These are phyloP conservation scores for Jimgerdemannia lactiflua DNA, from an alignment of 192 early-diverging fungal genomes.

Conservation along the genomic window DNA sequence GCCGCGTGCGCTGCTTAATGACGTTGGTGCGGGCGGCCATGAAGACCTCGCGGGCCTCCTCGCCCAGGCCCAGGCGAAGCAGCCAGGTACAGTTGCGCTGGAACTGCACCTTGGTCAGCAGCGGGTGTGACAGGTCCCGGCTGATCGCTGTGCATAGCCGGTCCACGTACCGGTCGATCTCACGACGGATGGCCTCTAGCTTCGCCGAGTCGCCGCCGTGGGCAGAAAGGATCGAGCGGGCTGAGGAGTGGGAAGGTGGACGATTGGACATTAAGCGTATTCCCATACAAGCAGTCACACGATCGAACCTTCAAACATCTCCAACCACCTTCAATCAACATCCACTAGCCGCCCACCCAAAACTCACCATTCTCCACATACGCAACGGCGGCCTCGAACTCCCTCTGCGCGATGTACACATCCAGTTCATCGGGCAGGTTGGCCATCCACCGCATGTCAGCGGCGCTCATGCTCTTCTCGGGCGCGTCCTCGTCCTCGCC, in stretches of 20 bases:
- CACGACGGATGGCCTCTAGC: constrained; percentile 34
- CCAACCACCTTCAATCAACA: no score
- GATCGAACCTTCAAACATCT: no score
- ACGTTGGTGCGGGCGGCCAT: constrained; percentile 71
- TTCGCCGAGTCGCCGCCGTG: constrained; percentile 8
- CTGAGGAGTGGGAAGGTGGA: neutral
- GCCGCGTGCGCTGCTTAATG: constrained; percentile 77
- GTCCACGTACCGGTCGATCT: constrained; percentile 42
- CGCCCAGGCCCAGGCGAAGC: constrained; percentile 69
- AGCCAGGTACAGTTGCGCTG: constrained; percentile 79
- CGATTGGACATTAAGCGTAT: neutral
- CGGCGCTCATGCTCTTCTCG: neutral
- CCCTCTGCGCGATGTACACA: constrained; percentile 88
- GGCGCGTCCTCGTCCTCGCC: neutral
- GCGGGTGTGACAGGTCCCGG: constrained; percentile 75
- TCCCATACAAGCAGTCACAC: neutral
- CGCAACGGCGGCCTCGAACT: constrained; percentile 81
- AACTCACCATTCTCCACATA: constrained; percentile 62
- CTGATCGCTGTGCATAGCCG: constrained; percentile 38
- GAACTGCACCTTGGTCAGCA: constrained; percentile 77
- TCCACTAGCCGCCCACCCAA: no score
- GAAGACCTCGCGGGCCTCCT: constrained; percentile 88
- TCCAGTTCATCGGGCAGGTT: constrained; percentile 89
- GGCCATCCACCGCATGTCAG: constrained; percentile 56
- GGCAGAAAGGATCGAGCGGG: neutral